phyloP scores from a whole-genome alignment of 768 basidiomycete genomes.

The Wakefieldia striispora region DNA sequence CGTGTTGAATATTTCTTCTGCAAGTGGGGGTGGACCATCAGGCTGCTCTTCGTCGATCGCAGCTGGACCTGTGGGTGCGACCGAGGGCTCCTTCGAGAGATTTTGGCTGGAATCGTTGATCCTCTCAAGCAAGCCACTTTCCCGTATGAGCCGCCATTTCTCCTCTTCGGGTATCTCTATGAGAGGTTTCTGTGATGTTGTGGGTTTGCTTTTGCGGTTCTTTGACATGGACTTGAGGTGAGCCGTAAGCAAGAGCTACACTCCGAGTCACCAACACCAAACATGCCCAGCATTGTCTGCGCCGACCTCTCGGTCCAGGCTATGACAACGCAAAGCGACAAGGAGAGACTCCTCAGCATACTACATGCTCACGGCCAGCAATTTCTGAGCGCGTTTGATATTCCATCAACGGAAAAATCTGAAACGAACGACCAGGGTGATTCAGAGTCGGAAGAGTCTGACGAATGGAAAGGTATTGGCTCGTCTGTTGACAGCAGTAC shows the following conservation, averaged over 20 bases:
- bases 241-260: not conserved
- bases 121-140: slow-evolving; percentile 57
- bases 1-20: slow-evolving; percentile 71
- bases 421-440: slow-evolving; percentile 13
- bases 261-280: too few relatives aligned
- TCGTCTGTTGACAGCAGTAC: not conserved
- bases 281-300: too few relatives aligned
- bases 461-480: slow-evolving; percentile 45
- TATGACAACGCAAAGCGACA: slow-evolving; percentile 20
- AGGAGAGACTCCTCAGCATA: slow-evolving; percentile 36
- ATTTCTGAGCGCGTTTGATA: slow-evolving; percentile 43
- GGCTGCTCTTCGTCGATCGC: slow-evolving; percentile 15
- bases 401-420: slow-evolving; percentile 15
- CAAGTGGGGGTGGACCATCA: slow-evolving; percentile 42
- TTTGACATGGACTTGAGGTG: slow-evolving; percentile 25
- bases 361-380: slow-evolving; percentile 47
- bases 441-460: slow-evolving; percentile 30
- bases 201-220: slow-evolving; percentile 21
- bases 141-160: slow-evolving; percentile 72
- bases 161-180: slow-evolving; percentile 68
- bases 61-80: not conserved
- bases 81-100: not conserved
- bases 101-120: slow-evolving; percentile 17
- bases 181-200: slow-evolving; percentile 15
- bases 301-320: not conserved